Percentiles rank a stretch among this genome's conserved stretches.
These are phyloP conservation scores for Colletotrichum australisinense DNA, from an alignment of 2,329 filamentous ascomycete species.

Conservation along the genomic window DNA sequence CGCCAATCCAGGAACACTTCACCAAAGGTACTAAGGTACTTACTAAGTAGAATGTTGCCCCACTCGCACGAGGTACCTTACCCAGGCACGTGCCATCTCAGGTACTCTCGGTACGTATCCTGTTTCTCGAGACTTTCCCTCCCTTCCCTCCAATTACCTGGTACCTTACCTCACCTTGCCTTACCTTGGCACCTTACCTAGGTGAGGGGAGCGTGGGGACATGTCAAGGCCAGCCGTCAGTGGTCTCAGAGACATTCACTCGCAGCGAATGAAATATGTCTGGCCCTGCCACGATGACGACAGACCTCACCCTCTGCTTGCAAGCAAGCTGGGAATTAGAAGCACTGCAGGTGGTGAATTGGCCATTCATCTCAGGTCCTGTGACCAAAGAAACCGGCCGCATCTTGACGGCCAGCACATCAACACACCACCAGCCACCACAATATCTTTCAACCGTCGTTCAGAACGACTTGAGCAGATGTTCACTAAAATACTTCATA, in stretches of 20 bases:
- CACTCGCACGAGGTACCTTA: constrained; percentile 1
- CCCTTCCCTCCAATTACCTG: no score
- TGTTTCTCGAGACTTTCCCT: no score
- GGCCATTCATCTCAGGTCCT: not conserved
- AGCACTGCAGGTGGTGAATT: not conserved
- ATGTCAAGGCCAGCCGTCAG: no score
- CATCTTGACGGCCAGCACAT: not conserved
- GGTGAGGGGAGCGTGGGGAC: no score
- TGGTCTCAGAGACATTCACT: not conserved
- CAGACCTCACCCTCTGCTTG: not conserved
- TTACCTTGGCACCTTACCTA: no score
- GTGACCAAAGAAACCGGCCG: not conserved
- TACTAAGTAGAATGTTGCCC: not conserved
- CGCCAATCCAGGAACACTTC: constrained; percentile 32
- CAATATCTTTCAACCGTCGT: not conserved
- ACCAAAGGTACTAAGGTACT: not conserved
- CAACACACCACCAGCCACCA: constrained; percentile 19
- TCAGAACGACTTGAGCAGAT: not conserved
- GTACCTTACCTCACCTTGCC: no score
- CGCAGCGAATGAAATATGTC: constrained; percentile 3
- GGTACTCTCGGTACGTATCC: no score
- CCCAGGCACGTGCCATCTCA: no score
- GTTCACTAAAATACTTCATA: no score
- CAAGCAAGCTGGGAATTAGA: not conserved
- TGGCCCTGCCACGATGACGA: constrained; percentile 17